Conservation (phyloP, 2,329 filamentous ascomycete genomes). For the Fusarium fracticaudum region DNA sequence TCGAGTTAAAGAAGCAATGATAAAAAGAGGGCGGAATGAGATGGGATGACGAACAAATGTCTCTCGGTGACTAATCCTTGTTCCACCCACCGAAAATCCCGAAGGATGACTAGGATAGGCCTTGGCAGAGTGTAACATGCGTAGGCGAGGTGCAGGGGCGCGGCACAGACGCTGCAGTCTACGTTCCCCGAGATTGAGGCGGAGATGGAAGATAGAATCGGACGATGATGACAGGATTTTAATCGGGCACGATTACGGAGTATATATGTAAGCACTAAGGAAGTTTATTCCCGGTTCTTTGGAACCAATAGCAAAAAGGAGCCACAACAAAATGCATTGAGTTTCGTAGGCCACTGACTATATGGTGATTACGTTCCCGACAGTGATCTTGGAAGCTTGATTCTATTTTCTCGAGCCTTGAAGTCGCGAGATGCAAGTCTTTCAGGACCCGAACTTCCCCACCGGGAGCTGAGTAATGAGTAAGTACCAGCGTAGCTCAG, state of each 20-base stretch:
- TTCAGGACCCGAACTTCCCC: no score
- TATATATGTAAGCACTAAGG: not conserved
- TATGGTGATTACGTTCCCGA: no score
- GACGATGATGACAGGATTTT: not conserved
- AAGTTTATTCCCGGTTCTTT: not conserved
- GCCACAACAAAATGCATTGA: no score
- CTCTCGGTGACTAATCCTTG: not conserved
- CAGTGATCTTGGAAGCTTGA: fast-evolving
- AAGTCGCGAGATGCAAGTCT: no score
- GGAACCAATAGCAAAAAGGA: not conserved
- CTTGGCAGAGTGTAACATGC: not conserved
- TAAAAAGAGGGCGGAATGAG: not conserved
- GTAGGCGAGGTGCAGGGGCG: not conserved
- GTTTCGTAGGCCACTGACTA: fast-evolving
- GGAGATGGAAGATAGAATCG: not conserved
- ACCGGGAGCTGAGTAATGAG: no score
- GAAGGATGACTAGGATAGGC: not conserved
- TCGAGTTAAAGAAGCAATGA: not conserved
- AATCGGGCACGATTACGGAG: not conserved
- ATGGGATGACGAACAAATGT: not conserved
- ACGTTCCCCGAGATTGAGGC: not conserved
- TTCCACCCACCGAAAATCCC: not conserved
- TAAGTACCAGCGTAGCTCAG: no score
- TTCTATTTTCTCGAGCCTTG: fast-evolving
- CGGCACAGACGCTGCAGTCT: not conserved